Conservation (phyloP, 371 early-diverging fungal species). For the Mortierella sp. region DNA sequence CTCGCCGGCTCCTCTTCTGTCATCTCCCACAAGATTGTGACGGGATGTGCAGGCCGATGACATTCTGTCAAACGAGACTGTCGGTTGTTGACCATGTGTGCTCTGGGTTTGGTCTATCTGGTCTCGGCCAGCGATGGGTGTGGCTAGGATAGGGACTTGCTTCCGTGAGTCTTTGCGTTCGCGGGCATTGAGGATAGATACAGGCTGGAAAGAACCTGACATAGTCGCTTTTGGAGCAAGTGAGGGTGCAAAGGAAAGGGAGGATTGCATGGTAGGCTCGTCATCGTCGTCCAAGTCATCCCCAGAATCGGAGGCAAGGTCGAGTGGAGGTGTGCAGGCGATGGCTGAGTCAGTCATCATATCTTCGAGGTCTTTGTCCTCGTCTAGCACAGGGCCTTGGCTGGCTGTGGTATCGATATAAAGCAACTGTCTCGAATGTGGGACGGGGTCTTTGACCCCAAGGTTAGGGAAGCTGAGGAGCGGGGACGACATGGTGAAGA, state of each 20-base stretch:
- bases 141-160: neutral
- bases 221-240: neutral
- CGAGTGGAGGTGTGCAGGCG: constrained; percentile 42
- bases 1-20: neutral
- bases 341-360: constrained; percentile 34
- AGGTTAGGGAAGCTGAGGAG: neutral
- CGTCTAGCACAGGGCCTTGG: neutral
- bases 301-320: constrained; percentile 32
- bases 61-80: constrained; percentile 32
- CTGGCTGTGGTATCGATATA: neutral
- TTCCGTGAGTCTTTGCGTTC: constrained; percentile 36
- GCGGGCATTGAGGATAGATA: constrained; percentile 22
- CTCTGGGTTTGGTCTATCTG: constrained; percentile 11
- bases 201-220: constrained; percentile 7
- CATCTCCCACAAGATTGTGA: neutral
- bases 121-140: constrained; percentile 10
- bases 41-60: neutral
- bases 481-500: constrained; percentile 7
- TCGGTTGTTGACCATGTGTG: constrained; percentile 26
- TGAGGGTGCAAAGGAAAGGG: neutral
- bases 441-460: neutral
- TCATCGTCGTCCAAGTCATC: constrained; percentile 20
- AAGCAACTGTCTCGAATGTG: constrained; percentile 11
- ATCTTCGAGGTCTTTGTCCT: constrained; percentile 13
- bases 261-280: neutral